Percentiles rank a stretch among this genome's conserved stretches.
phyloP scores from a whole-genome alignment of 2,329 filamentous ascomycete genomes.

The Pseudocercospora eumusae region DNA sequence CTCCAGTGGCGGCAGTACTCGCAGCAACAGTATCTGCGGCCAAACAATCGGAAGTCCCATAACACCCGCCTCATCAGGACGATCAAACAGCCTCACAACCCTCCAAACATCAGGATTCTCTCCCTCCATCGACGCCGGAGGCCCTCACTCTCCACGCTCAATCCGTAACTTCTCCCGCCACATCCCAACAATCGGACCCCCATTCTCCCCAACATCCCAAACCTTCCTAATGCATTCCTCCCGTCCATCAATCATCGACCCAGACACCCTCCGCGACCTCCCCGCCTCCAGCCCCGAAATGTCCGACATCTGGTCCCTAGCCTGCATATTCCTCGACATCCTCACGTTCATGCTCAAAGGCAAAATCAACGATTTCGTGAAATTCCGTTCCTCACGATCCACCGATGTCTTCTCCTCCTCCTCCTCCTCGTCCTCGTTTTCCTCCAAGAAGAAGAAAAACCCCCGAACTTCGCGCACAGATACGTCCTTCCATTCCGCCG shows the following conservation, averaged over 20 bases:
- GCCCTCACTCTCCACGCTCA: slow-evolving; percentile 25
- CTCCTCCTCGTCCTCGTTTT: no score
- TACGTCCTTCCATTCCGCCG: slow-evolving; percentile 68
- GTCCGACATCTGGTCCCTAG: slow-evolving; percentile 72
- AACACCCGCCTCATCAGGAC: slow-evolving; percentile 28
- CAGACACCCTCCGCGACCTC: slow-evolving; percentile 47
- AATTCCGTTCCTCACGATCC: slow-evolving; percentile 64
- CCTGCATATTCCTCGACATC: slow-evolving; percentile 71
- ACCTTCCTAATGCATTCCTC: slow-evolving; percentile 21
- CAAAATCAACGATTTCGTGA: slow-evolving; percentile 64
- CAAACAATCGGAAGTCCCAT: slow-evolving; percentile 29
- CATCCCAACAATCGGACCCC: slow-evolving; percentile 19
- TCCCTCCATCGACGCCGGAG: slow-evolving; percentile 13
- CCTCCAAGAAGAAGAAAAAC: slow-evolving; percentile 25
- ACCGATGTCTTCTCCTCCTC: slow-evolving; percentile 40
- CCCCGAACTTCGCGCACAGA: slow-evolving; percentile 49
- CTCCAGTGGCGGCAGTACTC: slow-evolving; percentile 34
- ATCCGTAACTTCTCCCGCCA: slow-evolving; percentile 35
- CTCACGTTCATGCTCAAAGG: slow-evolving; percentile 69
- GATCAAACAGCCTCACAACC: slow-evolving; percentile 32
- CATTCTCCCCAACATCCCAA: slow-evolving; percentile 20
- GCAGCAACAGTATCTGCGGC: slow-evolving; percentile 35
- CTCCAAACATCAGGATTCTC: slow-evolving; percentile 25
- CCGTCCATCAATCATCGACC: slow-evolving; percentile 44
- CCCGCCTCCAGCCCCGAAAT: slow-evolving; percentile 40